These are phyloP conservation scores for Lachnellula cervina DNA, from an alignment of 2,329 filamentous ascomycete species.

Conservation along the genomic window DNA sequence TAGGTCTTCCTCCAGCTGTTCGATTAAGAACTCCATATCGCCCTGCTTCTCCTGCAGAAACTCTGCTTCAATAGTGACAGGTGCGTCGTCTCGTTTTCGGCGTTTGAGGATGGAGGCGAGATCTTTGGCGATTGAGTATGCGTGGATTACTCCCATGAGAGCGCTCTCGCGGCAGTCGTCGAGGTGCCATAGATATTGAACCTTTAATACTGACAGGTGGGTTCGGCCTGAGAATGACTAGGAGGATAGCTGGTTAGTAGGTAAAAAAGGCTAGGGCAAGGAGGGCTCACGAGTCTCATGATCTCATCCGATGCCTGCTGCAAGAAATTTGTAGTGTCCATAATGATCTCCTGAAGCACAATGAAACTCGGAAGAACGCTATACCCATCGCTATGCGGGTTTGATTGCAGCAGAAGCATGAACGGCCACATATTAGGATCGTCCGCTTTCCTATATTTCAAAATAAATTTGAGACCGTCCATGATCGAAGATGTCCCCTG, in stretches of 20 bases:
- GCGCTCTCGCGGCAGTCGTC: conserved; percentile 7
- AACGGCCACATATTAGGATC: conserved; percentile 9
- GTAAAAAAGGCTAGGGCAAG: background rate
- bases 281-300: conserved; percentile 8
- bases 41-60: conserved; percentile 10
- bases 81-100: background rate
- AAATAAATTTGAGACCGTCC: conserved; percentile 4
- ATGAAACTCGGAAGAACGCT: conserved; percentile 10
- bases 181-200: conserved; percentile 11
- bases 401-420: conserved; percentile 6
- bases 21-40: conserved; percentile 10
- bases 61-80: background rate
- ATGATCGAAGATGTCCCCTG: background rate
- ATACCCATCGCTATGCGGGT: conserved; percentile 5
- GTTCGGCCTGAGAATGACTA: conserved; percentile 4
- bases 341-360: conserved; percentile 6
- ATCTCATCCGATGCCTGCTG: conserved; percentile 10
- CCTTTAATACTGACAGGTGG: background rate
- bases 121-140: conserved; percentile 3
- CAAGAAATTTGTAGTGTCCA: conserved; percentile 10
- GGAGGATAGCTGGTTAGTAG: background rate
- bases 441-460: conserved; percentile 6
- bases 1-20: conserved; percentile 10
- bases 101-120: conserved; percentile 1
- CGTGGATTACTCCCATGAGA: conserved; percentile 1